A percentile compares a stretch with the other conserved stretches of the same genome.
Evolutionary conservation across 1,284 basidiomycete genomes (phyloP).

Genomic region (Fomitopsis pinicola): DNA sequence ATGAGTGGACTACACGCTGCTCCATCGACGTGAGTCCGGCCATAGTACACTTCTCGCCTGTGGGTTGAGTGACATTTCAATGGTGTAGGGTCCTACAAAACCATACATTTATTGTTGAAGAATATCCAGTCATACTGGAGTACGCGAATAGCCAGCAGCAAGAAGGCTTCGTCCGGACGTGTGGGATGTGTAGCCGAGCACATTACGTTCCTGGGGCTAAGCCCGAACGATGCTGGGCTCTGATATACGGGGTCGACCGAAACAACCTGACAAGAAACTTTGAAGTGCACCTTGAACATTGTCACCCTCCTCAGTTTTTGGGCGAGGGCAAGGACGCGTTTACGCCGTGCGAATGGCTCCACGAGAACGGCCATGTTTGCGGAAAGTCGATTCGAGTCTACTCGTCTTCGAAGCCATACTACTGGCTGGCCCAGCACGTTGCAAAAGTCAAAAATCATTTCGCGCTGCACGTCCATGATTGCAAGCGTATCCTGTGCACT

Average conservation of each 20-base stretch:
- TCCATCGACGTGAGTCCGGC: no score
- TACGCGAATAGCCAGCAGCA: no score
- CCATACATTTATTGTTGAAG: no score
- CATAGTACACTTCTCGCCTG: no score
- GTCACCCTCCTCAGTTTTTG: not conserved
- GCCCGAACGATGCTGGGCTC: not conserved
- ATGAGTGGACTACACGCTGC: no score
- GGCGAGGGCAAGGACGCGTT: not conserved
- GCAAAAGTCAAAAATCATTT: not conserved
- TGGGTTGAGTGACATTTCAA: no score
- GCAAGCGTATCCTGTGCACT: not conserved
- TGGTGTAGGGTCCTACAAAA: no score
- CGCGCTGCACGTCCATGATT: not conserved
- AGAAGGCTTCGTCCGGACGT: no score
- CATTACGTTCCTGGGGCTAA: no score
- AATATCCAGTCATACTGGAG: no score
- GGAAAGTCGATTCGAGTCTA: not conserved
- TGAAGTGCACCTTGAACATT: not conserved
- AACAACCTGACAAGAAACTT: not conserved
- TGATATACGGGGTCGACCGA: not conserved
- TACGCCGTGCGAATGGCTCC: not conserved
- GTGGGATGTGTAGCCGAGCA: no score
- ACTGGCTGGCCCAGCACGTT: not conserved
- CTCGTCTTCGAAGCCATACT: not conserved
- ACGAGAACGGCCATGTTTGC: not conserved